Conservation (phyloP, 495 filamentous ascomycete genomes). For the Aspergillus cavernicola region DNA sequence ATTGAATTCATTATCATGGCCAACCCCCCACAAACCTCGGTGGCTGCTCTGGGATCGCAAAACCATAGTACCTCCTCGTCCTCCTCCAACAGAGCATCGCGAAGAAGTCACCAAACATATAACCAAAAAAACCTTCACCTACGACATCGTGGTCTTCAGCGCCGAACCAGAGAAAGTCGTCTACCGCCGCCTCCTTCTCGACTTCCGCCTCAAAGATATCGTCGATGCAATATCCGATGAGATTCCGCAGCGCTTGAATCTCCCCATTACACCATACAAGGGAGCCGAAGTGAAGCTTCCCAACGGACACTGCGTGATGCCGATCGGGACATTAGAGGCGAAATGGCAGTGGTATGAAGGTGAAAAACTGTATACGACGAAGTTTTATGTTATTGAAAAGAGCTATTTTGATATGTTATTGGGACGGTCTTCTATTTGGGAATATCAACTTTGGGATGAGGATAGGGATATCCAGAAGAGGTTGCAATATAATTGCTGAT, state of each 20-base stretch:
- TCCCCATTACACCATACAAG: not conserved
- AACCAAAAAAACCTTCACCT: not conserved
- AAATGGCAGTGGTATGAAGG: not conserved
- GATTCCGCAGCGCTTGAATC: not conserved
- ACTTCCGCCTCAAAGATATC: not conserved
- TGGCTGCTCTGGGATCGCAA: not conserved
- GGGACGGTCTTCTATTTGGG: not conserved
- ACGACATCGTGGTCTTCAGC: not conserved
- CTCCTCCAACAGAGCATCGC: not conserved
- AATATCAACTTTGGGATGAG: not conserved
- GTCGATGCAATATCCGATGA: not conserved
- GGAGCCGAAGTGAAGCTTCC: not conserved
- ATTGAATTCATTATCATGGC: not conserved
- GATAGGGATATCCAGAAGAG: not conserved
- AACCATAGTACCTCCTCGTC: too few species aligned
- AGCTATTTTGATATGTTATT: slow-evolving; percentile 5
- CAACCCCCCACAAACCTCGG: not conserved
- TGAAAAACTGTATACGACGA: not conserved
- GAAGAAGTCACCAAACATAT: not conserved
- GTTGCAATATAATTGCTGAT: not conserved
- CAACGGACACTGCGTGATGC: not conserved
- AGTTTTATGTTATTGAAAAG: slow-evolving; percentile 1
- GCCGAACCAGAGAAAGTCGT: not conserved
- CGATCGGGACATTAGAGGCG: not conserved
- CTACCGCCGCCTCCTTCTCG: not conserved